These are phyloP conservation scores for Epicoccum nigrum DNA, from an alignment of 2,329 filamentous ascomycete species.

Conservation along the genomic window DNA sequence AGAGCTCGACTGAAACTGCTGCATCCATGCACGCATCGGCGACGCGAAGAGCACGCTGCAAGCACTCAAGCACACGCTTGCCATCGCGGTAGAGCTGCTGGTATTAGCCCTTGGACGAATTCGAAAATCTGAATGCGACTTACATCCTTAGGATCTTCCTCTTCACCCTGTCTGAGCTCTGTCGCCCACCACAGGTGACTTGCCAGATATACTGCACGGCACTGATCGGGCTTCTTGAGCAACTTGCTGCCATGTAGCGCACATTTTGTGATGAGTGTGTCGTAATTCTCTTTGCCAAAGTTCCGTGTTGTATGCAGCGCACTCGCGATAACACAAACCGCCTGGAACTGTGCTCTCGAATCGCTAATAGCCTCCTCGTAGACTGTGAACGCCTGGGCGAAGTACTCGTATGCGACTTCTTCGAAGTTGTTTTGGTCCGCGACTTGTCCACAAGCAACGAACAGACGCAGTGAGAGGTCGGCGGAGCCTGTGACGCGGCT, in stretches of 20 bases:
- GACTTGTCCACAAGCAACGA: slow-evolving; percentile 89
- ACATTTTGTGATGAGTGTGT: slow-evolving; percentile 97
- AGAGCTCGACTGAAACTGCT: slow-evolving; percentile 93
- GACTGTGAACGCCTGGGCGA: slow-evolving; percentile 96
- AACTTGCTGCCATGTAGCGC: slow-evolving; percentile 96
- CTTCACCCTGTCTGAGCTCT: slow-evolving; percentile 75
- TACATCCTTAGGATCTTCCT: slow-evolving; percentile 81
- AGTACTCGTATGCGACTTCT: slow-evolving; percentile 97
- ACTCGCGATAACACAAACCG: slow-evolving; percentile 90
- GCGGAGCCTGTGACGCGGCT: slow-evolving; percentile 84
- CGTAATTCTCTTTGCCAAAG: slow-evolving; percentile 97
- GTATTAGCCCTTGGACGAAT: slow-evolving; percentile 14
- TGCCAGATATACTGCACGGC: slow-evolving; percentile 92
- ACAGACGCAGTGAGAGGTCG: slow-evolving; percentile 86
- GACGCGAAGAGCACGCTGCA: slow-evolving; percentile 92
- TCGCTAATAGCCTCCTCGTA: slow-evolving; percentile 97
- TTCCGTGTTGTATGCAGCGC: slow-evolving; percentile 86
- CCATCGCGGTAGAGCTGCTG: slow-evolving; percentile 86
- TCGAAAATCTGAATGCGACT: slow-evolving; percentile 47
- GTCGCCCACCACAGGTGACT: slow-evolving; percentile 99
- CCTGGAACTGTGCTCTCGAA: slow-evolving; percentile 95
- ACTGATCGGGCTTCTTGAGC: slow-evolving; percentile 97
- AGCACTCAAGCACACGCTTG: slow-evolving; percentile 93
- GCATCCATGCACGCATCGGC: slow-evolving; percentile 99
- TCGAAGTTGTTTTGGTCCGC: slow-evolving; percentile 91